A percentile compares a stretch with the other conserved stretches of the same genome.
Evolutionary conservation across 305 asterid species (phyloP).

Genomic region (Fraxinus xanthoxyloides): DNA sequence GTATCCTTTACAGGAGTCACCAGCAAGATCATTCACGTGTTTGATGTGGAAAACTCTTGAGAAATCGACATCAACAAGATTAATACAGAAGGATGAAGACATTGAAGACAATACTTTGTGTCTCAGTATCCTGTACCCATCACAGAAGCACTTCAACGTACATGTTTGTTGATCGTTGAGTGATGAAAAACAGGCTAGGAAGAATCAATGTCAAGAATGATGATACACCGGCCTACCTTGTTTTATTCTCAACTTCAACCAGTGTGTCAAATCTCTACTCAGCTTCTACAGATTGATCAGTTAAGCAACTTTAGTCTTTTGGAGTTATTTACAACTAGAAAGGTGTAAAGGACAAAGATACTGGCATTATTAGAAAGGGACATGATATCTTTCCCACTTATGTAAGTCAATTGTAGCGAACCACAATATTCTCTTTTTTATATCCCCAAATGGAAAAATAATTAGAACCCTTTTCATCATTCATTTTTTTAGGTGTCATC

Average conservation of each 20-base stretch:
- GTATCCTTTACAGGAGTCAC: neutral
- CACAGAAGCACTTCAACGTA: neutral
- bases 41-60: neutral
- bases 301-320: neutral
- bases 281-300: neutral
- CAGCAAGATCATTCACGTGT: neutral
- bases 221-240: neutral
- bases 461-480: neutral
- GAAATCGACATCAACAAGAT: neutral
- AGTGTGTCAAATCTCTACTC: neutral
- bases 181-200: neutral
- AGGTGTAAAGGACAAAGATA: constrained; percentile 22
- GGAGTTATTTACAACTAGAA: neutral
- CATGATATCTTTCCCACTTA: constrained; percentile 26
- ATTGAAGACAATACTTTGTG: neutral
- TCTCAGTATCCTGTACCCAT: neutral
- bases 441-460: neutral
- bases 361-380: constrained; percentile 20
- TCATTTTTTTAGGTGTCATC: neutral
- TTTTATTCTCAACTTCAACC: neutral
- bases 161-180: neutral
- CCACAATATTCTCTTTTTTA: constrained; percentile 22
- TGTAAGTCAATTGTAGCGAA: constrained; percentile 28
- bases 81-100: neutral
- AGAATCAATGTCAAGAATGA: neutral